Percentiles rank a stretch among this genome's conserved stretches.
Evolutionary conservation across 2,329 filamentous ascomycete genomes (phyloP).

Genomic region (Fusarium azukiicola): DNA sequence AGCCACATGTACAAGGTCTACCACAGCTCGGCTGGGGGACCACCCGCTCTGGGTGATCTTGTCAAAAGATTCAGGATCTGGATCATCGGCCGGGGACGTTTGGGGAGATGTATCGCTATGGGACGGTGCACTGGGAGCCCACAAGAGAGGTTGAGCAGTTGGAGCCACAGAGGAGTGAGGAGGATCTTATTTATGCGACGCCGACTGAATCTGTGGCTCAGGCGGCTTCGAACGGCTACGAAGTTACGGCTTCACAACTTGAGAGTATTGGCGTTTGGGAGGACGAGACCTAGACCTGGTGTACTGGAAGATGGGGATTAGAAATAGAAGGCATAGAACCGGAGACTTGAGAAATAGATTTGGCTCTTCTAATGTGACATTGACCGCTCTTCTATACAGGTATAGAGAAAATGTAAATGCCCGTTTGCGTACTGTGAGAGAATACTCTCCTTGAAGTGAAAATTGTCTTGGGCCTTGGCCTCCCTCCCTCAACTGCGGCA

Average conservation of each 20-base stretch:
- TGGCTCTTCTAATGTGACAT: too few species aligned
- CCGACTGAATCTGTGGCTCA: constrained; percentile 25
- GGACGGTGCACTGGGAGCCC: constrained; percentile 60
- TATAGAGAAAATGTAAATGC: too few species aligned
- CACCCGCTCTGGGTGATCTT: constrained; percentile 58
- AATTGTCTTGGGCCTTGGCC: too few species aligned
- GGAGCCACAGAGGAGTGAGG: constrained; percentile 47
- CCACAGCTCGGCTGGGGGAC: constrained; percentile 58
- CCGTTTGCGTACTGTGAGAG: too few species aligned
- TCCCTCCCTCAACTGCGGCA: too few species aligned
- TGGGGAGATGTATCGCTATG: constrained; percentile 60
- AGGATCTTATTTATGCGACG: constrained; percentile 46
- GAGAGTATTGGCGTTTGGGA: background rate
- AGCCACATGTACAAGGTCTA: constrained; percentile 63
- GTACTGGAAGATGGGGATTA: too few species aligned
- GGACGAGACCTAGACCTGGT: too few species aligned
- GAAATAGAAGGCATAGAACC: background rate
- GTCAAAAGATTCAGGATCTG: constrained; percentile 54
- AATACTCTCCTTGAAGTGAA: too few species aligned
- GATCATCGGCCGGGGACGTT: constrained; percentile 59
- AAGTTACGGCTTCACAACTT: background rate
- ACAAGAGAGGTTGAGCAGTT: constrained; percentile 53
- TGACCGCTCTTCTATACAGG: too few species aligned
- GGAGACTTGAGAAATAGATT: too few species aligned
- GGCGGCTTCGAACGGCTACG: background rate